phyloP scores from a whole-genome alignment of 371 early-diverging fungal species.

The Basidiobolus meristosporus region DNA sequence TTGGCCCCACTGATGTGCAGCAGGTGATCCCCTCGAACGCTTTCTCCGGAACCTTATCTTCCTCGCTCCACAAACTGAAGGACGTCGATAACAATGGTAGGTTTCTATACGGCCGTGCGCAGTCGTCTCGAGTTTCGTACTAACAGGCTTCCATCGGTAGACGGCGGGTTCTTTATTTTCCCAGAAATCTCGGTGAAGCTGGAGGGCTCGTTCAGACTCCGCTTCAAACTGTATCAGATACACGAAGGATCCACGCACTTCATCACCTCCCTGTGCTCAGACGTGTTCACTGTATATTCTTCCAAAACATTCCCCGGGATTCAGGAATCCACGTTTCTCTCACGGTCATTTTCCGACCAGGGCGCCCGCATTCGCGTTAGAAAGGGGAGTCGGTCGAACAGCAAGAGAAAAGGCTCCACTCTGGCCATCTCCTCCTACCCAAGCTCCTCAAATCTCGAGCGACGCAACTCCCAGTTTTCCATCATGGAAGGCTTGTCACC shows the following conservation, averaged over 20 bases:
- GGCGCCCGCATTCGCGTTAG: constrained; percentile 86
- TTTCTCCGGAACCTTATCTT: constrained; percentile 72
- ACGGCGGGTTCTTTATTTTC: constrained; percentile 90
- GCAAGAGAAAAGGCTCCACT: too few species aligned
- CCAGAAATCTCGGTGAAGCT: constrained; percentile 79
- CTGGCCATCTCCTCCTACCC: too few species aligned
- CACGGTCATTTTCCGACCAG: constrained; percentile 85
- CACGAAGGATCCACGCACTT: too few species aligned
- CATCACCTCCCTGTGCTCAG: constrained; percentile 54
- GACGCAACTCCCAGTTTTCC: too few species aligned
- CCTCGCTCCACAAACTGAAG: constrained; percentile 70
- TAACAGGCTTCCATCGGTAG: too few species aligned
- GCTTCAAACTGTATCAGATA: constrained; percentile 67
- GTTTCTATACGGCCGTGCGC: too few species aligned
- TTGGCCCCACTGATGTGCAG: too few species aligned
- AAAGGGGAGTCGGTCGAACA: constrained; percentile 22
- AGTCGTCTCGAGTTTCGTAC: too few species aligned
- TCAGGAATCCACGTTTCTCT: constrained; percentile 72
- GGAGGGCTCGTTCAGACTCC: constrained; percentile 75
- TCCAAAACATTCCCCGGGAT: constrained; percentile 88
- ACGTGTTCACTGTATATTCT: constrained; percentile 64
- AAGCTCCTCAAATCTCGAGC: too few species aligned
- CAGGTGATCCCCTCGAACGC: too few species aligned
- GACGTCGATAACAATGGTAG: constrained; percentile 62
- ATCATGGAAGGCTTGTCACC: too few species aligned